phyloP scores from a whole-genome alignment of 257 asterid species.

The Thymus mandschuricus region DNA sequence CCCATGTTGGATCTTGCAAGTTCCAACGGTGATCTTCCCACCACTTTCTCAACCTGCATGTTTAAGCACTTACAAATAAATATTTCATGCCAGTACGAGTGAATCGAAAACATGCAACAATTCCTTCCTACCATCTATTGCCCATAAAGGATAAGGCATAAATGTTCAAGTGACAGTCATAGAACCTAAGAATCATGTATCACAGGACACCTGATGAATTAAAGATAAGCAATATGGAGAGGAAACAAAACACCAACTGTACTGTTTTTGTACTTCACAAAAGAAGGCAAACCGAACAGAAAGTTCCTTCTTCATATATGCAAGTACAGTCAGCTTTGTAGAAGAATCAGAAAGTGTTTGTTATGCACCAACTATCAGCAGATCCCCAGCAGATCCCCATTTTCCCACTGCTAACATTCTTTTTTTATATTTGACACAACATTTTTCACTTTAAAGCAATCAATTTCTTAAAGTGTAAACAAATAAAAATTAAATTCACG shows the following conservation, averaged over 20 bases:
- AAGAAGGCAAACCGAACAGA: not conserved
- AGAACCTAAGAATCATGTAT: not conserved
- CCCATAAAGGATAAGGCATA: conserved; percentile 22
- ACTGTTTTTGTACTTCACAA: not conserved
- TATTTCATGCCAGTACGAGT: conserved; percentile 9
- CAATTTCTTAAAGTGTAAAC: not conserved
- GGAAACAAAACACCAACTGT: not conserved
- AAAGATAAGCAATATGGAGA: not conserved
- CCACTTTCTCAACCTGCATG: conserved; percentile 75
- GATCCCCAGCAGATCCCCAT: not conserved
- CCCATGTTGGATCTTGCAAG: conserved; percentile 81
- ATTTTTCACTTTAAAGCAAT: not conserved
- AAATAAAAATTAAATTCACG: not conserved
- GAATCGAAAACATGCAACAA: not conserved
- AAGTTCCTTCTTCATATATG: not conserved
- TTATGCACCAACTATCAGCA: not conserved
- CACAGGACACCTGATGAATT: conserved; percentile 4
- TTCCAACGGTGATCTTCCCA: conserved; percentile 90
- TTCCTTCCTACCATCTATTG: conserved; percentile 1
- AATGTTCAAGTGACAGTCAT: conserved; percentile 4
- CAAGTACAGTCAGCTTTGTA: not conserved
- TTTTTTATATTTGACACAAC: not conserved
- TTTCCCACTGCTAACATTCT: not conserved
- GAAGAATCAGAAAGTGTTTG: not conserved
- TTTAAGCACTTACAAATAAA: conserved; percentile 25